Evolutionary conservation across 805 yeast species (phyloP).

Genomic region (Wickerhamomyces bovis): DNA sequence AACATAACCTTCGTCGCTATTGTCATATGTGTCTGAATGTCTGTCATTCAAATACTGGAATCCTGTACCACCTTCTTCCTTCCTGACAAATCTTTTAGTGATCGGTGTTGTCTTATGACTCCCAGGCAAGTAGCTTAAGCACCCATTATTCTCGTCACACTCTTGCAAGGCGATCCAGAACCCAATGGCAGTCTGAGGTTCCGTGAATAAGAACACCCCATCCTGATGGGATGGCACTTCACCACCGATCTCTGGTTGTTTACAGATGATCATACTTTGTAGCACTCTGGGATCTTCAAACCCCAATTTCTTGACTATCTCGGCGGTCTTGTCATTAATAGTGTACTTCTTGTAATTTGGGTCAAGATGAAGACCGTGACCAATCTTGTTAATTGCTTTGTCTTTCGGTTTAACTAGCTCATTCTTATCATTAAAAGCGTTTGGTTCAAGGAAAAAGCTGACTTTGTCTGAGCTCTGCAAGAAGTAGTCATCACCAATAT

Average conservation of each 20-base stretch:
- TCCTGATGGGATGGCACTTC: slow-evolving; percentile 78
- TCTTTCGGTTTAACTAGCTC: slow-evolving; percentile 45
- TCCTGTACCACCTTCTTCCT: slow-evolving; percentile 48
- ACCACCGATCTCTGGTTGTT: slow-evolving; percentile 68
- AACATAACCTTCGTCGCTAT: slow-evolving; percentile 35
- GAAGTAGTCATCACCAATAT: slow-evolving; percentile 71
- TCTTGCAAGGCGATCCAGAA: slow-evolving; percentile 81
- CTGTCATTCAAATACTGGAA: slow-evolving; percentile 35
- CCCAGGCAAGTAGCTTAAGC: slow-evolving; percentile 64
- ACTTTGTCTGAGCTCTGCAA: slow-evolving; percentile 64
- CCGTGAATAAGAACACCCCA: slow-evolving; percentile 64
- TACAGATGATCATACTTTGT: slow-evolving; percentile 75
- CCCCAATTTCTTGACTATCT: slow-evolving; percentile 45
- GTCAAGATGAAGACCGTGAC: slow-evolving; percentile 69
- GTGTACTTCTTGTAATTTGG: slow-evolving; percentile 45
- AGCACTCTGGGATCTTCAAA: slow-evolving; percentile 63
- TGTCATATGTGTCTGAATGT: slow-evolving; percentile 20
- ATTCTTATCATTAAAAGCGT: slow-evolving; percentile 54
- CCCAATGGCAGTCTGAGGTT: slow-evolving; percentile 68
- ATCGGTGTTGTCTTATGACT: slow-evolving; percentile 56
- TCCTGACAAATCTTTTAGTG: slow-evolving; percentile 56
- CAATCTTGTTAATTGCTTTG: slow-evolving; percentile 66
- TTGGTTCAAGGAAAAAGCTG: slow-evolving; percentile 64
- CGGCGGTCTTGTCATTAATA: slow-evolving; percentile 41
- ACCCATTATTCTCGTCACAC: slow-evolving; percentile 62